A percentile compares a stretch with the other conserved stretches of the same genome.
These are phyloP conservation scores for Calycina herbarum DNA, from an alignment of 2,329 filamentous ascomycete genomes.

Conservation along the genomic window DNA sequence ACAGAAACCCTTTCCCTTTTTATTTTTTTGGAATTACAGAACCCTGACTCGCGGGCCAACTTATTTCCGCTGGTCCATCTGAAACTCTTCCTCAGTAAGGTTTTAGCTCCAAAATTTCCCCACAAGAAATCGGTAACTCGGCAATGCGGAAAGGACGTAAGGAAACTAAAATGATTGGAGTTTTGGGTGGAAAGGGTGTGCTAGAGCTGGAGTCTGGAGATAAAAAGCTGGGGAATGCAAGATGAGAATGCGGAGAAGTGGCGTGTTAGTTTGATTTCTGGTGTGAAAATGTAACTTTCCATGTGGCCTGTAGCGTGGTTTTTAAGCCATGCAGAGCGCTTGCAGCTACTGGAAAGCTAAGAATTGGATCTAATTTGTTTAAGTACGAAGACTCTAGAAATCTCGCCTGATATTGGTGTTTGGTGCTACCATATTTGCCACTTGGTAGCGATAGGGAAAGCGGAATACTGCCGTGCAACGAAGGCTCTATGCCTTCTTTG, in stretches of 20 bases:
- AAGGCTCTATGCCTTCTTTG: too few relatives aligned
- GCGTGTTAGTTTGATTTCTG: not conserved
- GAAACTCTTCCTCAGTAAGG: not conserved
- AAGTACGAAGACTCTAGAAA: too few relatives aligned
- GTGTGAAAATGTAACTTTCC: not conserved
- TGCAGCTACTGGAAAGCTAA: too few relatives aligned
- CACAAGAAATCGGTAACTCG: conserved; percentile 4
- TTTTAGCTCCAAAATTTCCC: not conserved
- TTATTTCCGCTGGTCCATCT: conserved; percentile 2
- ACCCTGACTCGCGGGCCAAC: not conserved
- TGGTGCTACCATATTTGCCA: too few relatives aligned
- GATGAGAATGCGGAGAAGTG: not conserved
- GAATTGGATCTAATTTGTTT: too few relatives aligned
- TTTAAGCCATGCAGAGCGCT: too few relatives aligned
- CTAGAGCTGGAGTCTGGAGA: not conserved
- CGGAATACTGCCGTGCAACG: too few relatives aligned
- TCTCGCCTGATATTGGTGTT: too few relatives aligned
- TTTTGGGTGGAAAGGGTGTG: not conserved
- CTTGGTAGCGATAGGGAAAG: too few relatives aligned
- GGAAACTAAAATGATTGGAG: not conserved
- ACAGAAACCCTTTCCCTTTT: too few relatives aligned
- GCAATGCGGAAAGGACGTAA: conserved; percentile 1
- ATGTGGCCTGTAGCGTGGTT: not conserved
- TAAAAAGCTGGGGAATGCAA: not conserved
- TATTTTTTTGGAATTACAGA: too few relatives aligned